These are phyloP conservation scores for Melaleuca alternifolia DNA, from an alignment of 345 rosid genomes.

Conservation along the genomic window DNA sequence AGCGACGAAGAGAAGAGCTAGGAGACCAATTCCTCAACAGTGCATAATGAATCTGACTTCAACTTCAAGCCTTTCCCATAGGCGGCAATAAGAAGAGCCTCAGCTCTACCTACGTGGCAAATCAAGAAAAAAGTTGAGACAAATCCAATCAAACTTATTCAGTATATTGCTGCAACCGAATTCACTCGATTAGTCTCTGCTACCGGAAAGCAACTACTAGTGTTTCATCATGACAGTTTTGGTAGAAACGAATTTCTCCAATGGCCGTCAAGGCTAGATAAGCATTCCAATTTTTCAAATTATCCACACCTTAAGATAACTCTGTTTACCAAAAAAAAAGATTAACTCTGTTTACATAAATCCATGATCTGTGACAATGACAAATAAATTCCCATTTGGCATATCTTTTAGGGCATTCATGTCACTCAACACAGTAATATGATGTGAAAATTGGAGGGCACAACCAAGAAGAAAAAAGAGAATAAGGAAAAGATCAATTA, in stretches of 20 bases:
- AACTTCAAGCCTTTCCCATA: conserved; percentile 51
- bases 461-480: background rate
- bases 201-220: background rate
- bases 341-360: background rate
- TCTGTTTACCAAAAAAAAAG: too few relatives aligned
- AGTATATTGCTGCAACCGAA: background rate
- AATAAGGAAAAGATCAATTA: conserved; percentile 7
- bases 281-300: background rate
- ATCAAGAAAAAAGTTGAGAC: background rate
- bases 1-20: background rate
- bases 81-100: conserved; percentile 78
- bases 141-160: background rate
- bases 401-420: background rate
- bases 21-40: background rate
- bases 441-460: background rate
- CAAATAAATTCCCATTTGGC: background rate
- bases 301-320: background rate
- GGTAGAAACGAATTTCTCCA: background rate
- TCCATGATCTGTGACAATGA: background rate
- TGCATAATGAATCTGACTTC: conserved; percentile 11
- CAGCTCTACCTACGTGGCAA: conserved; percentile 54
- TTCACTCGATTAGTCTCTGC: background rate
- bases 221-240: background rate
- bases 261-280: background rate
- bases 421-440: background rate